Evolutionary conservation across 768 basidiomycete species (phyloP).

Genomic region (Podaxis sp.): DNA sequence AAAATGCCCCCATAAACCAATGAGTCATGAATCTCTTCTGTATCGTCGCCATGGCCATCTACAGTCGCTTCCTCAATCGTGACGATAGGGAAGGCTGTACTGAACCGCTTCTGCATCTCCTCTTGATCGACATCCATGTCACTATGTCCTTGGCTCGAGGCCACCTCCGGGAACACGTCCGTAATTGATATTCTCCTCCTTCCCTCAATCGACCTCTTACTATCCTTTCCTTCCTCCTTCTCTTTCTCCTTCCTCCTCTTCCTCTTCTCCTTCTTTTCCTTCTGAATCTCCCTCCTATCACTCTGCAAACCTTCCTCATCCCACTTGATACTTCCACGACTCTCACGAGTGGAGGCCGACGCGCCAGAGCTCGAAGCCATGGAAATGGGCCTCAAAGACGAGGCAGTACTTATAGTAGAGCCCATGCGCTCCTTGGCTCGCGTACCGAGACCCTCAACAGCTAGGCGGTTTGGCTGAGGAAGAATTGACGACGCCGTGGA

Average conservation of each 20-base stretch:
- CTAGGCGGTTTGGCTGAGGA: conserved; percentile 30
- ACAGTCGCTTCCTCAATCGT: conserved; percentile 53
- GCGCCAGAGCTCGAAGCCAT: conserved; percentile 31
- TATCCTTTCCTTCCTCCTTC: conserved; percentile 35
- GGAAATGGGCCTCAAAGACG: conserved; percentile 35
- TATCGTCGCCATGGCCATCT: conserved; percentile 44
- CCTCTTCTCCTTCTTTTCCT: conserved; percentile 28
- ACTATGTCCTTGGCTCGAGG: conserved; percentile 16
- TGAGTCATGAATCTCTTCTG: conserved; percentile 19
- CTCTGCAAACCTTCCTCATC: conserved; percentile 35
- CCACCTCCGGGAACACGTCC: conserved; percentile 58
- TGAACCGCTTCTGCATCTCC: conserved; percentile 14
- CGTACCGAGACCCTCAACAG: conserved; percentile 31
- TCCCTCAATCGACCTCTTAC: conserved; percentile 48
- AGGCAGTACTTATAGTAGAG: conserved; percentile 32
- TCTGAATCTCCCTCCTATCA: conserved; percentile 27
- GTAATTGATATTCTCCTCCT: conserved; percentile 53
- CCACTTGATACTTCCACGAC: conserved; percentile 34
- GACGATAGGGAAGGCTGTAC: conserved; percentile 31
- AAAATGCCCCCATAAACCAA: conserved; percentile 20
- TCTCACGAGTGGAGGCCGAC: conserved; percentile 24
- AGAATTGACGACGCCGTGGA: conserved; percentile 36
- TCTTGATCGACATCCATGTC: conserved; percentile 17
- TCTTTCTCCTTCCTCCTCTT: conserved; percentile 23
- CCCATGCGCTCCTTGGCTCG: conserved; percentile 24